Percentiles rank a stretch among this genome's conserved stretches.
These are phyloP conservation scores for Solanum phureja DNA, from an alignment of 257 asterid species.

Conservation along the genomic window DNA sequence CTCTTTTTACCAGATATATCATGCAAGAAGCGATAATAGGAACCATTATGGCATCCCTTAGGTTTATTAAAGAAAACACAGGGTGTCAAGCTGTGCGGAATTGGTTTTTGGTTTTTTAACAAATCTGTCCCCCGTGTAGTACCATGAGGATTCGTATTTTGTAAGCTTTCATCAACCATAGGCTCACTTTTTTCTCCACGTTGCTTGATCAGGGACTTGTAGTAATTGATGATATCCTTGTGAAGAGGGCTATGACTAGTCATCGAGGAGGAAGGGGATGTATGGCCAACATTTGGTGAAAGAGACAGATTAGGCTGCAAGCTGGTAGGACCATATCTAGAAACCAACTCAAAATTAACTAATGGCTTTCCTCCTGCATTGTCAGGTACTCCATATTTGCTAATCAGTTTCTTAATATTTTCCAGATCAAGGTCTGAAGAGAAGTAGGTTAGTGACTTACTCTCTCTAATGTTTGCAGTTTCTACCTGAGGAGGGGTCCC, in stretches of 20 bases:
- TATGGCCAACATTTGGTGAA: neutral
- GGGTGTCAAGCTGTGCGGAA: neutral
- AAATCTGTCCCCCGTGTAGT: conserved; percentile 6
- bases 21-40: conserved; percentile 17
- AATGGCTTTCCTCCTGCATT: neutral
- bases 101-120: neutral
- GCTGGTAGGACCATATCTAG: neutral
- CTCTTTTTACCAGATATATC: conserved; percentile 5
- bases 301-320: neutral
- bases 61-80: conserved; percentile 13
- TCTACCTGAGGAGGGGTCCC: conserved; percentile 5
- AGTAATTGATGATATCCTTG: conserved; percentile 9
- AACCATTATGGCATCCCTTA: conserved; percentile 25
- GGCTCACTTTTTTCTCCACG: conserved; percentile 14
- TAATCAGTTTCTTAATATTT: neutral
- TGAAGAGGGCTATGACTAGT: neutral
- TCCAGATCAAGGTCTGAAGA: neutral
- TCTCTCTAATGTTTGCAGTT: neutral
- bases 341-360: neutral
- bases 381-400: neutral
- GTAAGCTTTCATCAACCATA: neutral
- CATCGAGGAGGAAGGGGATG: neutral
- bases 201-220: conserved; percentile 14
- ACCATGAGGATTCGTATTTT: neutral
- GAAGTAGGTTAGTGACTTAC: neutral